Conservation (phyloP, 2,329 filamentous ascomycete genomes). For the Scedosporium dehoogii region DNA sequence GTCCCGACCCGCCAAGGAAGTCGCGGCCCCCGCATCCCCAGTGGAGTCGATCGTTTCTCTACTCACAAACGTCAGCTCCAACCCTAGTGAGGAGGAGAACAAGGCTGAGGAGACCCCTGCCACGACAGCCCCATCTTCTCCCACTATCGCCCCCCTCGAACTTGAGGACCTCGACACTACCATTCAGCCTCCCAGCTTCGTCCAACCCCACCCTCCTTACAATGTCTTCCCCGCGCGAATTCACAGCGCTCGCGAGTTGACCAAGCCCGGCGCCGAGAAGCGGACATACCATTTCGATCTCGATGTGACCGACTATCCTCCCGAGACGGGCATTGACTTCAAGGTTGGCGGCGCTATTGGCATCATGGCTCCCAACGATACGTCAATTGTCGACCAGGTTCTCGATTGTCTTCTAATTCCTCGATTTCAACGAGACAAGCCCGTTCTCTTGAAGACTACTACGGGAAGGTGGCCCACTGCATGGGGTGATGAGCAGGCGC, state of each 20-base stretch:
- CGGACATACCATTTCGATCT: constrained; percentile 96
- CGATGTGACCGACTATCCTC: constrained; percentile 89
- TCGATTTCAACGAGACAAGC: constrained; percentile 73
- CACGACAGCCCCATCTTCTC: constrained; percentile 15
- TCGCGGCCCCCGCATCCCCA: constrained; percentile 25
- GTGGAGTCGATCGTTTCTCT: constrained; percentile 40
- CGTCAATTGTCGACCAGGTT: constrained; percentile 67
- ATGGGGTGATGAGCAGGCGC: constrained; percentile 82
- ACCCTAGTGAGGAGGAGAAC: neutral
- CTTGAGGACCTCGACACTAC: constrained; percentile 38
- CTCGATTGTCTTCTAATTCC: constrained; percentile 76
- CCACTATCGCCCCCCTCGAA: constrained; percentile 20
- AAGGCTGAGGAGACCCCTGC: constrained; percentile 4
- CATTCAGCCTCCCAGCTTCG: constrained; percentile 73
- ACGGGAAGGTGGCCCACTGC: constrained; percentile 92
- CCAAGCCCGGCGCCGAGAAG: constrained; percentile 83
- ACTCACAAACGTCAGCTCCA: constrained; percentile 18
- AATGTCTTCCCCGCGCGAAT: constrained; percentile 85
- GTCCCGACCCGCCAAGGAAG: constrained; percentile 12
- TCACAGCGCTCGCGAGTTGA: constrained; percentile 76
- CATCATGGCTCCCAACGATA: constrained; percentile 78
- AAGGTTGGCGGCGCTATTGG: constrained; percentile 94
- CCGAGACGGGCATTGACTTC: constrained; percentile 79
- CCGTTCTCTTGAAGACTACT: constrained; percentile 66
- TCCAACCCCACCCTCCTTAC: constrained; percentile 91